phyloP scores from a whole-genome alignment of 106 monocot genomes.

The Chionographis japonica region DNA sequence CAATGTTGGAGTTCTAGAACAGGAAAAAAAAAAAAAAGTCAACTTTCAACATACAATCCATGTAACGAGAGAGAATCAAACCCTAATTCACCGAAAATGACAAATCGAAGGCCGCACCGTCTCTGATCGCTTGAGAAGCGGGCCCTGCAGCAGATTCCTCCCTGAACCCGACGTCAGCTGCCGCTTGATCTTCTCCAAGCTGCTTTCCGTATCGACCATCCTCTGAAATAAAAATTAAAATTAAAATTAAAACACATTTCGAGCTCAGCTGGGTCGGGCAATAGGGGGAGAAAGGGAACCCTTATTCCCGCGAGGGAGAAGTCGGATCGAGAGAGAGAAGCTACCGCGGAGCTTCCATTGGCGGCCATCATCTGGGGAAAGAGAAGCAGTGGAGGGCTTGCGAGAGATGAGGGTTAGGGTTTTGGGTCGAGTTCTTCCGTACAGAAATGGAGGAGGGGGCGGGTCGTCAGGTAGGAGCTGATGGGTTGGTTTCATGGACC shows the following conservation, averaged over 20 bases:
- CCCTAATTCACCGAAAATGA: neutral
- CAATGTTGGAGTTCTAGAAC: too few relatives aligned
- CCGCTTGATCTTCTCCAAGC: slow-evolving; percentile 95
- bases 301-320: neutral
- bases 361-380: slow-evolving; percentile 32
- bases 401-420: neutral
- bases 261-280: neutral
- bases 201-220: slow-evolving; percentile 62
- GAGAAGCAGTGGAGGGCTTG: neutral
- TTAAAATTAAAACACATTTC: neutral
- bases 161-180: slow-evolving; percentile 82
- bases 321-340: neutral
- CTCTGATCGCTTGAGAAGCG: slow-evolving; percentile 93
- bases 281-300: slow-evolving; percentile 1
- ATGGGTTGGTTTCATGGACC: too few relatives aligned
- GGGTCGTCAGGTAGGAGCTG: too few relatives aligned
- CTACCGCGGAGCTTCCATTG: slow-evolving; percentile 39
- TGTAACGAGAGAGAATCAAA: neutral
- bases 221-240: slow-evolving; percentile 27
- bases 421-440: neutral
- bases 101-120: slow-evolving; percentile 36
- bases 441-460: too few relatives aligned
- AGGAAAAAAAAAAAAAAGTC: too few relatives aligned
- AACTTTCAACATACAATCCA: too few relatives aligned
- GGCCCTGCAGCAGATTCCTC: slow-evolving; percentile 80